phyloP scores from a whole-genome alignment of 2,329 filamentous ascomycete species.

The Achaetomium macrosporum region DNA sequence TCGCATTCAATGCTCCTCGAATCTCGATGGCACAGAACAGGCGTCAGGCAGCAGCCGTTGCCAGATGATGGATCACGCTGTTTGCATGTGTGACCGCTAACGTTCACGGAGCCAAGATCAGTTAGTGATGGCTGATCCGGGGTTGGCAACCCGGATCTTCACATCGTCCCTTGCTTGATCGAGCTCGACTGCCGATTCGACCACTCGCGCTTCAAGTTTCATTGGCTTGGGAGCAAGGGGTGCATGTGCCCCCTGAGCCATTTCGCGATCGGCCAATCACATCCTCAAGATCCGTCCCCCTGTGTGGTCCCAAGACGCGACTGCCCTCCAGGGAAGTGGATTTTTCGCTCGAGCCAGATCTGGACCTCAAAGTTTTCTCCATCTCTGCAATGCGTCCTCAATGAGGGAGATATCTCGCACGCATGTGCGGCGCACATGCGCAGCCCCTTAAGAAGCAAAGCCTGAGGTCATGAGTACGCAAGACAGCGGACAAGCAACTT shows the following conservation, averaged over 20 bases:
- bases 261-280: slow-evolving; percentile 1
- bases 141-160: neutral
- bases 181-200: neutral
- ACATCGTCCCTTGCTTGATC: neutral
- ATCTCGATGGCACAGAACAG: neutral
- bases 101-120: neutral
- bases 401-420: no score
- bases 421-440: no score
- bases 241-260: slow-evolving; percentile 8
- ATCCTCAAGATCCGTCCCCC: neutral
- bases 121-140: slow-evolving; percentile 3
- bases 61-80: slow-evolving; percentile 1
- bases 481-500: neutral
- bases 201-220: slow-evolving; percentile 2
- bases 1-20: neutral
- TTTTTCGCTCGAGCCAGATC: neutral
- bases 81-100: neutral
- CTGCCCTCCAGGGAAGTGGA: neutral
- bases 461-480: neutral
- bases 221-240: neutral
- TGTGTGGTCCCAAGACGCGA: neutral
- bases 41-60: neutral
- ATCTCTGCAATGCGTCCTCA: neutral
- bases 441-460: no score
- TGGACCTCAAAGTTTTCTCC: neutral